Base-by-base conservation (phyloP, 805 yeast genomes). In the Candida arabinofermentans region DNA sequence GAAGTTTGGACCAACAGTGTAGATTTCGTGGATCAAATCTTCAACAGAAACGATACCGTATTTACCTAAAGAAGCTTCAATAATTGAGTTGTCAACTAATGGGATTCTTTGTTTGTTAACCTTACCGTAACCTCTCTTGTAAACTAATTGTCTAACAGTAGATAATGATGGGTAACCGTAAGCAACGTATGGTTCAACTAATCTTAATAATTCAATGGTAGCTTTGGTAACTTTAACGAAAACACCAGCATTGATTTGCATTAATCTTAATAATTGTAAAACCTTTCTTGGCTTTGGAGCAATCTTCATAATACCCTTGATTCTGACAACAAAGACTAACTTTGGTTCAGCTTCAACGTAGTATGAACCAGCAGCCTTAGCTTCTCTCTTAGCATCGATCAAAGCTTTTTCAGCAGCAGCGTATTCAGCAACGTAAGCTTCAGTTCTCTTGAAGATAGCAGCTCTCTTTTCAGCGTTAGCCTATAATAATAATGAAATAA, bases 231-330 rank as follows among this genome's bases (percentile, higher is more conserved):
- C 83, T 75, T 84, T 88, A 67, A 88, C 95, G 67, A 88, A 88
- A 56, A 86, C 93, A 82, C 91, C 96, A 64, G 93, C 79, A 81
- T 88, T 88, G 74, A 88, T 86, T 79, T 86, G 95, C 69, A 82
- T 79, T 73, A 88, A 82, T 81, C 96, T 84, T 72, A 87, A 79
- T 70, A 89, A 81, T 76, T 85, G 96, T 72, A 88, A 73, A 65
- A 90, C 96, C 86, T 90, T 90, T 86, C 96, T 89, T 82, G 96
- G 96, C 85, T 90, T 90, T 67, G 97, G 96, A 68, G 96, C 86
- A 64, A 90, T 88, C 85, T 89, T 90, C 90, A 79, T 86, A 73
- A 90, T 87, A 90, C 97, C 97, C 91, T 90, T 90, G 83, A 90
- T 90, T 85, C 98, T 88, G 72, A 90, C 81, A 67, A 90, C 95